These are phyloP conservation scores for Gonapodya prolifera DNA, from an alignment of 192 early-diverging fungal genomes.

Conservation along the genomic window DNA sequence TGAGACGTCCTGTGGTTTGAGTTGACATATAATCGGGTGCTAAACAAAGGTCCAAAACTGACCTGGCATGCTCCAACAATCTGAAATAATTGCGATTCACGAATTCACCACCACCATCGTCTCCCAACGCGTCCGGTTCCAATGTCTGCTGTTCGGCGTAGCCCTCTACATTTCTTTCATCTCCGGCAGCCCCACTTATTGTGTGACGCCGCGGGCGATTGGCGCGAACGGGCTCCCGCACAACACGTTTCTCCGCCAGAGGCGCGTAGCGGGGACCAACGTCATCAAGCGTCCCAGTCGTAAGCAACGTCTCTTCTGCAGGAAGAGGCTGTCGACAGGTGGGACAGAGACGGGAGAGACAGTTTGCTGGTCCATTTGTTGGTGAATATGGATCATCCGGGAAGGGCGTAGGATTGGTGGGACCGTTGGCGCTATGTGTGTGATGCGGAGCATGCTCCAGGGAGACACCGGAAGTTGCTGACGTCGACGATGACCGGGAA, in stretches of 20 bases:
- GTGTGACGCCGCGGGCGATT: too few relatives aligned
- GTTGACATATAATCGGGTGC: not conserved
- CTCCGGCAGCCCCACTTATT: too few relatives aligned
- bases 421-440: too few relatives aligned
- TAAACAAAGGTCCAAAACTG: constrained; percentile 7
- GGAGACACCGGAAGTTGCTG: too few relatives aligned
- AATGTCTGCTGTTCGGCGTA: not conserved
- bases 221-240: too few relatives aligned
- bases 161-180: not conserved
- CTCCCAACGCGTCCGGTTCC: not conserved
- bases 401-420: too few relatives aligned
- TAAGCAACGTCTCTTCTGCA: not conserved
- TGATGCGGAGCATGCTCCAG: too few relatives aligned
- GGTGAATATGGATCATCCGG: too few relatives aligned
- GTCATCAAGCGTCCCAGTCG: not conserved
- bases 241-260: too few relatives aligned
- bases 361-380: too few relatives aligned
- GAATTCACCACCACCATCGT: constrained; percentile 10
- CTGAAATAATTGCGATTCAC: constrained; percentile 49
- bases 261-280: not conserved
- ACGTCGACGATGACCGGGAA: too few relatives aligned
- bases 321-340: not conserved
- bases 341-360: not conserved
- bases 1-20: not conserved
- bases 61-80: constrained; percentile 26